Conservation (phyloP, 345 rosid genomes). For the Cardamine occulta region DNA sequence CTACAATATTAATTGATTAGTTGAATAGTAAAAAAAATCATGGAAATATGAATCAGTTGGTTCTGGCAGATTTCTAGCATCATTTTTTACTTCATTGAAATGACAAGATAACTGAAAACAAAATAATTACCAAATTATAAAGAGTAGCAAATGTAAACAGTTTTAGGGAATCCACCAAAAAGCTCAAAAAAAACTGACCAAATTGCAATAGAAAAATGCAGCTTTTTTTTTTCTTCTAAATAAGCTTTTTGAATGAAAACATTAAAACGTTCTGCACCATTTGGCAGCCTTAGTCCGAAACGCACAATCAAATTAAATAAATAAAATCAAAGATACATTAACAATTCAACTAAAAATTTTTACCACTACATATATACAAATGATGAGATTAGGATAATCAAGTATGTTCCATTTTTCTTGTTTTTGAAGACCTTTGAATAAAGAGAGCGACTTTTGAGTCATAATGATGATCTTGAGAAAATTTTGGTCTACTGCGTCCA, state of each 20-base stretch:
- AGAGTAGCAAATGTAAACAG: background rate
- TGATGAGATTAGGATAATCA: conserved; percentile 29
- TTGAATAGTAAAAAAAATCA: background rate
- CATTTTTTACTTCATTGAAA: background rate
- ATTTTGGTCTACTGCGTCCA: conserved; percentile 31
- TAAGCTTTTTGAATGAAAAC: conserved; percentile 24
- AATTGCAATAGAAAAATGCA: background rate
- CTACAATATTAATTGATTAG: background rate
- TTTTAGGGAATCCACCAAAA: conserved; percentile 21
- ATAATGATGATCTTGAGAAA: conserved; percentile 25
- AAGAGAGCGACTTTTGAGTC: conserved; percentile 24
- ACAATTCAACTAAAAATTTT: background rate
- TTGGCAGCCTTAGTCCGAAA: conserved; percentile 37
- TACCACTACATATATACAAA: conserved; percentile 7
- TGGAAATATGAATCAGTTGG: background rate
- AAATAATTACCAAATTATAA: background rate
- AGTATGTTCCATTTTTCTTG: background rate
- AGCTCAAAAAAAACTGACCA: conserved; percentile 4
- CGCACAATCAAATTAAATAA: background rate
- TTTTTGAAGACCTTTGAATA: conserved; percentile 27
- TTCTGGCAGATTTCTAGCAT: background rate
- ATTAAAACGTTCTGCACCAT: conserved; percentile 10
- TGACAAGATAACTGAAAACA: background rate
- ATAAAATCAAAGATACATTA: background rate
- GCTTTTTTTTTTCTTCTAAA: conserved; percentile 14